phyloP scores from a whole-genome alignment of 805 yeast genomes.

The Metschnikowia shivogae region DNA sequence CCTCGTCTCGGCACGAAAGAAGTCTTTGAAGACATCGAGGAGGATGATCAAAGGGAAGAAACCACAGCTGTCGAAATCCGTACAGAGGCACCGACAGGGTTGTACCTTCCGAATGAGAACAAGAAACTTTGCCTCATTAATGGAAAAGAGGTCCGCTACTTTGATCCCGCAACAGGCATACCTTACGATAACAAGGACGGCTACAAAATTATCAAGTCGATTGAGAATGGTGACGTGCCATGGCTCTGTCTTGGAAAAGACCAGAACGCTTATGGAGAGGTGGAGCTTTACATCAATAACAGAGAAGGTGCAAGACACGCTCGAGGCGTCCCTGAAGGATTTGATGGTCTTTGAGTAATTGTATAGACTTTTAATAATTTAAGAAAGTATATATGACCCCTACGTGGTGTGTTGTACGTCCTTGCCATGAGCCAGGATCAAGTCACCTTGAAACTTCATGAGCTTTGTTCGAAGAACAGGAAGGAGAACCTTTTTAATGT shows the following conservation, averaged over 20 bases:
- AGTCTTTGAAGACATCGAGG: conserved; percentile 40
- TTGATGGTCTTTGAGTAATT: conserved; percentile 32
- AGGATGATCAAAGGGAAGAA: conserved; percentile 37
- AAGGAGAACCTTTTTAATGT: conserved; percentile 45
- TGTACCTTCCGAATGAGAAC: conserved; percentile 63
- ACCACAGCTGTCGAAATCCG: conserved; percentile 41
- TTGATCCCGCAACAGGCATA: conserved; percentile 84
- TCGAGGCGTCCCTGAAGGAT: conserved; percentile 85
- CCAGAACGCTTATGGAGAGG: conserved; percentile 50
- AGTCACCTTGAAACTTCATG: conserved; percentile 56
- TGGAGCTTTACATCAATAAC: conserved; percentile 39
- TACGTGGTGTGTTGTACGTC: conserved; percentile 50
- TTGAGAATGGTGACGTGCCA: conserved; percentile 45
- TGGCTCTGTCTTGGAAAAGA: conserved; percentile 51
- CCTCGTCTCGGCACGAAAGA: conserved; percentile 62
- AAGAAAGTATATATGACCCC: background rate
- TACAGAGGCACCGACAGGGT: conserved; percentile 74
- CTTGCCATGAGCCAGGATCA: conserved; percentile 57
- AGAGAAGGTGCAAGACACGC: conserved; percentile 66
- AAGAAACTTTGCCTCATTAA: conserved; percentile 69
- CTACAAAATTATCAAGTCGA: conserved; percentile 56
- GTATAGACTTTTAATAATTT: background rate
- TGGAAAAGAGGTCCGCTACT: conserved; percentile 74
- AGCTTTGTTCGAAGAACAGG: conserved; percentile 50
- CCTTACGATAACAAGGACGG: conserved; percentile 83